Evolutionary conservation across 768 basidiomycete genomes (phyloP), one percentile per base, ranked within the genome.

Genomic region (Naganishia vishniacii): DNA sequence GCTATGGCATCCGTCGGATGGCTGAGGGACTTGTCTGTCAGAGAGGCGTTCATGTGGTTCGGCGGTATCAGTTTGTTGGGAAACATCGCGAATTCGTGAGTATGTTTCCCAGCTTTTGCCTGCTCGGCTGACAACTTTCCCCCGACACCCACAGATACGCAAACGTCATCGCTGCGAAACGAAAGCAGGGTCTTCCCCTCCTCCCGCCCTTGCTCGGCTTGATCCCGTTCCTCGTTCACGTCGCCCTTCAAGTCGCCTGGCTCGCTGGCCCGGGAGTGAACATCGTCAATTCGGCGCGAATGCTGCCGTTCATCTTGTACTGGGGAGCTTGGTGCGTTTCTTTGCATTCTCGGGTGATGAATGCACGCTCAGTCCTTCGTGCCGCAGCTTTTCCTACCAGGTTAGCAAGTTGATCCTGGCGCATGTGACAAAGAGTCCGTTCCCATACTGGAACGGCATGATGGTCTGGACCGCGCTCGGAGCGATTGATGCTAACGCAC

Each of bases 321-420:
- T 98, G 93, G 92, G 94, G 92, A n/a, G 72, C 77, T 65, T 69
- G 68, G 70, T 78, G 48, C 67, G 74, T 71, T 12, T 3, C 3
- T 46, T 4, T 3, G 4, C 31, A 5, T 40, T 23, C 28, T 8
- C 1, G 48, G 12, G 28, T 45, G 18, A 40, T 6, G 23, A n/a
- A 11, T 28, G n/a, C 1, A 8, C 23, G 37, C 53, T 56, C 18
- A 49, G 53, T 13, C 4, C 25, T 12, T 32, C 26, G 7, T 11
- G 40, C 3, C 18, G 15, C 23, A 73, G 76, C 34, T 79, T 78
- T 65, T 73, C 87, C 0, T 79, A 80, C 68, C 78, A 92, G 74
- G 93, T 95, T 40, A 90, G 91, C 12, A 81, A 87, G 68, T 88
- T 98, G 82, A 98, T 97, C 71, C 79, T 95, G 48, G 89, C 92